Conservation (phyloP, 2,329 filamentous ascomycete species). For the Arthrobotrys pseudoclavata region DNA sequence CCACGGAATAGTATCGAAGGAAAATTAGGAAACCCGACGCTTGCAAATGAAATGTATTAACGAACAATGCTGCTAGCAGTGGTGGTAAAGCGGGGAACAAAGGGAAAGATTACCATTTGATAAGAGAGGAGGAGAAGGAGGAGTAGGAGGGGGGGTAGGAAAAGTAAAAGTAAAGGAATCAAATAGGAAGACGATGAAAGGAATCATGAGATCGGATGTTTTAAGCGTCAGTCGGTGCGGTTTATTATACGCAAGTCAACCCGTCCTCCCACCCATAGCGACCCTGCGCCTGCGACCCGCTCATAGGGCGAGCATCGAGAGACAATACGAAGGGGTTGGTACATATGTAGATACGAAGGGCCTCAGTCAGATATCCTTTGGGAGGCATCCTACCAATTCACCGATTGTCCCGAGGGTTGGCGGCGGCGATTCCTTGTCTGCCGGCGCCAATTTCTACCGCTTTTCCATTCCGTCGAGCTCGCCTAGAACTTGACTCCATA, state of each 20-base stretch:
- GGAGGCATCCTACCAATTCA: conserved; percentile 2
- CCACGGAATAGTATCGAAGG: background rate
- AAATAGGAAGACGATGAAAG: conserved; percentile 14
- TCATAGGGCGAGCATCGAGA: background rate
- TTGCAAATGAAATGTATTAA: conserved; percentile 52
- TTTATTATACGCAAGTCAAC: background rate
- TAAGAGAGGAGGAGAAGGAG: conserved; percentile 1
- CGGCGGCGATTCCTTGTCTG: conserved; percentile 1
- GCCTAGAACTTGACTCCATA: conserved; percentile 59
- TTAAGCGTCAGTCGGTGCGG: background rate
- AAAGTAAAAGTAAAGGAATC: background rate
- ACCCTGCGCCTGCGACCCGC: conserved; percentile 1
- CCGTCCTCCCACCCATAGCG: conserved; percentile 16
- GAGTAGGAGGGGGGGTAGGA: background rate
- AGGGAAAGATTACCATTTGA: conserved; percentile 17
- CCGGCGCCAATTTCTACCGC: background rate
- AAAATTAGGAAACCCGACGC: conserved; percentile 33
- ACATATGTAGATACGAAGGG: background rate
- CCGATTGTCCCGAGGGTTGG: background rate
- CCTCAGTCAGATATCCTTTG: background rate
- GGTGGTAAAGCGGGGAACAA: background rate
- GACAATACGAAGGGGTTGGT: background rate
- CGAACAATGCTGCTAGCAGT: conserved; percentile 23
- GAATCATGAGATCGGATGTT: background rate
- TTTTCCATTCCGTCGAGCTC: conserved; percentile 39